Percentiles rank a stretch among this genome's conserved stretches.
Evolutionary conservation across 1,139 yeast species (phyloP).

Genomic region (Zygoascus hellenicus): DNA sequence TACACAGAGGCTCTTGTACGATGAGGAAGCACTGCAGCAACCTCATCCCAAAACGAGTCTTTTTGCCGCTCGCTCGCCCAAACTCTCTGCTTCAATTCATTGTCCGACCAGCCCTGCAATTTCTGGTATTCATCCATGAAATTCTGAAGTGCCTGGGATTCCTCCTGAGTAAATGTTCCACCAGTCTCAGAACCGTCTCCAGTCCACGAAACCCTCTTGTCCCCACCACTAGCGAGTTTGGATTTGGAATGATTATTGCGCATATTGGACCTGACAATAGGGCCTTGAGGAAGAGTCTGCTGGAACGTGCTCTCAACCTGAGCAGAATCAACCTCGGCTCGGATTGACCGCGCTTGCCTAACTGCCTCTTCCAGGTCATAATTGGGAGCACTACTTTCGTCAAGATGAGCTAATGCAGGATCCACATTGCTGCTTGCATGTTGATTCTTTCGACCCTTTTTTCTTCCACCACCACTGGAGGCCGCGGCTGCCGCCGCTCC

Average conservation of each 20-base stretch:
- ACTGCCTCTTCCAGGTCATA: slow-evolving; percentile 26
- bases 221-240: neutral
- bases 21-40: slow-evolving; percentile 72
- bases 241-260: slow-evolving; percentile 1
- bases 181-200: slow-evolving; percentile 34
- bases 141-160: slow-evolving; percentile 62
- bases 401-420: slow-evolving; percentile 20
- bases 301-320: slow-evolving; percentile 1
- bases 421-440: slow-evolving; percentile 18
- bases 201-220: slow-evolving; percentile 19
- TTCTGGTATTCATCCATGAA: slow-evolving; percentile 65
- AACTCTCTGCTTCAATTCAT: slow-evolving; percentile 70
- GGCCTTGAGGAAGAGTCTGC: slow-evolving; percentile 1
- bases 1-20: slow-evolving; percentile 84
- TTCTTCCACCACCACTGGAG: neutral
- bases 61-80: slow-evolving; percentile 83
- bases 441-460: slow-evolving; percentile 8
- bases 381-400: slow-evolving; percentile 20
- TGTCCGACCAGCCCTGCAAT: slow-evolving; percentile 54
- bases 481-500: slow-evolving; percentile 2
- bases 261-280: neutral
- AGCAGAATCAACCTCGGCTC: slow-evolving; percentile 8
- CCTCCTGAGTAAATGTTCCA: slow-evolving; percentile 55
- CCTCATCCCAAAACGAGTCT: slow-evolving; percentile 83
- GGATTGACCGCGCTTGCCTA: slow-evolving; percentile 26